Conservation (phyloP, 2,329 filamentous ascomycete species). For the Neocatenulostroma microsporum region DNA sequence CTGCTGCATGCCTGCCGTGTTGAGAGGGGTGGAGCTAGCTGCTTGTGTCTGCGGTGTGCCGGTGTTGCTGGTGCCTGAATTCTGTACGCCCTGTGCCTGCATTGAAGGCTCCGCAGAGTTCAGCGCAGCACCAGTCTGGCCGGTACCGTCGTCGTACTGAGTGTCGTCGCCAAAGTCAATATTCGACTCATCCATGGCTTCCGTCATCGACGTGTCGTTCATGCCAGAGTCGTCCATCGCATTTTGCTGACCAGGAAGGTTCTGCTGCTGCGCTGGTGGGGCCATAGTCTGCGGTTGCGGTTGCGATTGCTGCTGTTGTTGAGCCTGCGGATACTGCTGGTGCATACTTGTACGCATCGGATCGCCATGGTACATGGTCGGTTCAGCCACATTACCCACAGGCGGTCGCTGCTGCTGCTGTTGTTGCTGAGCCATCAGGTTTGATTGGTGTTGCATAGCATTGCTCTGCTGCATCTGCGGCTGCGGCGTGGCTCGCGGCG, state of each 20-base stretch:
- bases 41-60: too few species aligned
- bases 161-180: constrained; percentile 11
- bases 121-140: background rate
- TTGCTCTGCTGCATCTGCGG: constrained; percentile 8
- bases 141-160: background rate
- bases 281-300: constrained; percentile 5
- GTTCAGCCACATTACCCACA: too few species aligned
- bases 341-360: background rate
- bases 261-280: constrained; percentile 1
- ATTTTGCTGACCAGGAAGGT: constrained; percentile 1
- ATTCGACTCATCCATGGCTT: constrained; percentile 16
- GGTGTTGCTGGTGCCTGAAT: too few species aligned
- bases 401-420: constrained; percentile 1
- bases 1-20: too few species aligned
- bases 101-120: too few species aligned
- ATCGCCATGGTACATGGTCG: constrained; percentile 4
- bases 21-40: background rate
- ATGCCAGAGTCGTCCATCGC: constrained; percentile 32
- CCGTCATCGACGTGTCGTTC: constrained; percentile 16
- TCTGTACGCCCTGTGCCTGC: too few species aligned
- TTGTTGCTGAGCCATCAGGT: background rate
- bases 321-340: constrained; percentile 1
- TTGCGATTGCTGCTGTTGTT: constrained; percentile 4
- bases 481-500: too few species aligned
- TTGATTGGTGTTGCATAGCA: constrained; percentile 2